Percentiles rank a stretch among this genome's conserved stretches.
Evolutionary conservation across 306 rosid species (phyloP).

Genomic region (Quercus engelmannii): DNA sequence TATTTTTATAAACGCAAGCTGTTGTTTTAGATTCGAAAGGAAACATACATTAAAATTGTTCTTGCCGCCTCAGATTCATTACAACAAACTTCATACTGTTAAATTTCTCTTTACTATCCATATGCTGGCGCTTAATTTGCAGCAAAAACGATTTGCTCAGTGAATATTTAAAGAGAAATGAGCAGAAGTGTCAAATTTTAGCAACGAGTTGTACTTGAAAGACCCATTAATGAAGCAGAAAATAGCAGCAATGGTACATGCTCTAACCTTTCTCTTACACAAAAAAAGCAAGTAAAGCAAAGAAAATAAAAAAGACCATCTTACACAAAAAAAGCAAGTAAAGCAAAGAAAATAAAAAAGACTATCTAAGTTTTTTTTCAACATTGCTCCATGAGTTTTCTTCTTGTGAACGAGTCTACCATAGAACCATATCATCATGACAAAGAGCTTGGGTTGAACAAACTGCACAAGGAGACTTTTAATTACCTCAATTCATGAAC

Average conservation of each 20-base stretch:
- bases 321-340: background rate
- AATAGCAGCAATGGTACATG: background rate
- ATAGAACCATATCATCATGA: background rate
- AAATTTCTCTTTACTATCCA: too few relatives aligned
- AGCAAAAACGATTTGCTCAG: too few relatives aligned
- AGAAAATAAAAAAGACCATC: background rate
- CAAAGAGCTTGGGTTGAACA: background rate
- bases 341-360: background rate
- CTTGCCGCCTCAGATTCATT: too few relatives aligned
- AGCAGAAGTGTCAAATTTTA: too few relatives aligned
- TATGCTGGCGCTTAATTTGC: too few relatives aligned
- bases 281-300: background rate
- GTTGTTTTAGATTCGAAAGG: too few relatives aligned
- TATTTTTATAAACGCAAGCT: too few relatives aligned
- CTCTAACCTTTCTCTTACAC: background rate
- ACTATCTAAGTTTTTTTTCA: background rate
- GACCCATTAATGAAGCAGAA: background rate
- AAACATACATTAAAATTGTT: too few relatives aligned
- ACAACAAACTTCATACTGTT: too few relatives aligned
- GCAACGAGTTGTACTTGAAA: background rate
- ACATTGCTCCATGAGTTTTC: background rate
- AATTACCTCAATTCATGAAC: background rate
- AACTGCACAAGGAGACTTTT: background rate
- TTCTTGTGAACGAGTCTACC: background rate
- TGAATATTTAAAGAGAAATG: too few relatives aligned